These are phyloP conservation scores for Serendipita sp. DNA, from an alignment of 768 basidiomycete species.

Conservation along the genomic window DNA sequence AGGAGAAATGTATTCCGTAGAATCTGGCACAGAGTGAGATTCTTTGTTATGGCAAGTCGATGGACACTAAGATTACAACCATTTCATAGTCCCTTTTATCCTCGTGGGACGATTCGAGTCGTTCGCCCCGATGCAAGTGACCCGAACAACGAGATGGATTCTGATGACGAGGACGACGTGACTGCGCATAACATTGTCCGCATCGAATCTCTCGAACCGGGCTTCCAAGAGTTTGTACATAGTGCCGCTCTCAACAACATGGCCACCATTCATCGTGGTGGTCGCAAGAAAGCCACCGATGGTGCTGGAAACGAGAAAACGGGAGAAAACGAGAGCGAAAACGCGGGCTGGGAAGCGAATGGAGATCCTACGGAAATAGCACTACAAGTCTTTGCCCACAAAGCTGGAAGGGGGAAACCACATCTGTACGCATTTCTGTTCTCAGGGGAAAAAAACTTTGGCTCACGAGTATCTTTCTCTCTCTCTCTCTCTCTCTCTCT, in stretches of 20 bases:
- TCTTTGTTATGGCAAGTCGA: not conserved
- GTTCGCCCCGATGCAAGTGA: not conserved
- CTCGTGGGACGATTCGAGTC: not conserved
- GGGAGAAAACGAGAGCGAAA: constrained; percentile 9
- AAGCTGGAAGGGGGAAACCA: constrained; percentile 26
- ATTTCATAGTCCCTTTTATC: not conserved
- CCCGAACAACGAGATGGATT: not conserved
- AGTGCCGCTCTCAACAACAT: constrained; percentile 6
- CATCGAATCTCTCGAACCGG: constrained; percentile 4
- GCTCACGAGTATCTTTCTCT: no score
- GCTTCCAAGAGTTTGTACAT: not conserved
- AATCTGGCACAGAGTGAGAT: not conserved
- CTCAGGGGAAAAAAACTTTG: no score
- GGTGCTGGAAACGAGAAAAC: constrained; percentile 27
- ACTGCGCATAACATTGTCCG: not conserved
- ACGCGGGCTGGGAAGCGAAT: constrained; percentile 26
- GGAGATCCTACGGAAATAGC: constrained; percentile 44
- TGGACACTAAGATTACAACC: not conserved
- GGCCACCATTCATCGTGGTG: constrained; percentile 17
- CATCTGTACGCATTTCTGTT: not conserved
- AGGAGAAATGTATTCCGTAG: not conserved
- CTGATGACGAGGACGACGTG: not conserved
- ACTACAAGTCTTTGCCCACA: constrained; percentile 37
- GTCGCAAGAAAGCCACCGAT: constrained; percentile 20
- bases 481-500: no score